Conservation (phyloP, 805 yeast species). For the Candida fluviatilis region DNA sequence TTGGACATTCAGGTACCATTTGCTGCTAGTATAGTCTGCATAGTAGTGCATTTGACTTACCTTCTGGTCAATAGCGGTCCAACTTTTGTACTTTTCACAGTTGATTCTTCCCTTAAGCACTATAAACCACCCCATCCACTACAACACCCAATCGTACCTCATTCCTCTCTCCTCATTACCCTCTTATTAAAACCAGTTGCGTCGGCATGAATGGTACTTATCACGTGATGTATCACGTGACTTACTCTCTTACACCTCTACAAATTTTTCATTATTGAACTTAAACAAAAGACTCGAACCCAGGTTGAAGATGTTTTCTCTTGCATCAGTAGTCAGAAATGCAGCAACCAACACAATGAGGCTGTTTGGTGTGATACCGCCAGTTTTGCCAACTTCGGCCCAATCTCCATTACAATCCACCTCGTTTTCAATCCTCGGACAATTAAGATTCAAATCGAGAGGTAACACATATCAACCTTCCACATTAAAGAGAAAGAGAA, state of each 20-base stretch:
- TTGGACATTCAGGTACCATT: too few relatives aligned
- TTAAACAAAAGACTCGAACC: too few relatives aligned
- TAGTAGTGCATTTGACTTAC: too few relatives aligned
- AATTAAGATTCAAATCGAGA: slow-evolving; percentile 75
- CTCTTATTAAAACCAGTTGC: too few relatives aligned
- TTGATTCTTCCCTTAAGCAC: too few relatives aligned
- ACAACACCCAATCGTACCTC: too few relatives aligned
- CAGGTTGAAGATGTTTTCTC: slow-evolving; percentile 2
- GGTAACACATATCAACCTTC: slow-evolving; percentile 96
- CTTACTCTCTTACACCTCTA: neutral
- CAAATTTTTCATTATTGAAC: neutral
- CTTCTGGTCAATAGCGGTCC: too few relatives aligned
- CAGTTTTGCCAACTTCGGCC: neutral
- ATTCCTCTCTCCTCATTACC: too few relatives aligned
- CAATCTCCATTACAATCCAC: slow-evolving; percentile 7
- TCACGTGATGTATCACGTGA: neutral
- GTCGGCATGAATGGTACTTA: neutral
- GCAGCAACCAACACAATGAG: neutral
- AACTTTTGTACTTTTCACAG: too few relatives aligned
- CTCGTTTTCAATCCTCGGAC: slow-evolving; percentile 28
- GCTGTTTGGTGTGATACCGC: slow-evolving; percentile 1
- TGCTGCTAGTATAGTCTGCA: too few relatives aligned
- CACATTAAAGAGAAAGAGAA: slow-evolving; percentile 83
- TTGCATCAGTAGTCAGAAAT: slow-evolving; percentile 2
- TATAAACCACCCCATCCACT: too few relatives aligned